Percentiles rank a stretch among this genome's conserved stretches.
Evolutionary conservation across 176 grass and related monocot species (phyloP).

Genomic region (Leersia perrieri): DNA sequence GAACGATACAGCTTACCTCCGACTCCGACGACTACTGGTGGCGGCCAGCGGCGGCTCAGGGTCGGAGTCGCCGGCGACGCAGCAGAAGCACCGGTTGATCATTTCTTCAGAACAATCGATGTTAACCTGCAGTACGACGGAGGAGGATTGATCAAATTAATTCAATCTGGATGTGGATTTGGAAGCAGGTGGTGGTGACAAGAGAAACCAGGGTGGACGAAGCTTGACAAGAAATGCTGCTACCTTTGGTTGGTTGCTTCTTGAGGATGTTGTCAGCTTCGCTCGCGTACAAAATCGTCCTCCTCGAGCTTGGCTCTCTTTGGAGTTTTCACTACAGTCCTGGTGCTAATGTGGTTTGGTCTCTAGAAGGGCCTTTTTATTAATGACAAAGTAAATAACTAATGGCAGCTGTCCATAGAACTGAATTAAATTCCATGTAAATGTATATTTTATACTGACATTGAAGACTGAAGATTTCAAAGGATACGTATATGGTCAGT

Average conservation of each 20-base stretch:
- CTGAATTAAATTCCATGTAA: background rate
- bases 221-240: constrained; percentile 29
- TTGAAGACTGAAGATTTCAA: background rate
- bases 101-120: constrained; percentile 4
- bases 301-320: constrained; percentile 42
- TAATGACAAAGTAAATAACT: background rate
- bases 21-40: background rate
- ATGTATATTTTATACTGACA: background rate
- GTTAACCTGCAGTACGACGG: background rate
- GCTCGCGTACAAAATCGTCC: constrained; percentile 36
- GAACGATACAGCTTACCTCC: constrained; percentile 4
- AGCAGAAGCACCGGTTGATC: constrained; percentile 55
- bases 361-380: constrained; percentile 30
- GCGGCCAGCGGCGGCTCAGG: background rate
- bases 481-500: background rate
- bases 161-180: background rate
- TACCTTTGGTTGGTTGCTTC: constrained; percentile 7
- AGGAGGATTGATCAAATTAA: background rate
- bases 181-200: background rate
- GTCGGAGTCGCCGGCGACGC: constrained; percentile 38
- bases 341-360: background rate
- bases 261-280: constrained; percentile 18
- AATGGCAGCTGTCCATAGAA: background rate
- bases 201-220: constrained; percentile 38
- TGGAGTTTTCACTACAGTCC: constrained; percentile 43